Evolutionary conservation across 1,284 basidiomycete species (phyloP).

Genomic region (Singerocomus rubriflavus): DNA sequence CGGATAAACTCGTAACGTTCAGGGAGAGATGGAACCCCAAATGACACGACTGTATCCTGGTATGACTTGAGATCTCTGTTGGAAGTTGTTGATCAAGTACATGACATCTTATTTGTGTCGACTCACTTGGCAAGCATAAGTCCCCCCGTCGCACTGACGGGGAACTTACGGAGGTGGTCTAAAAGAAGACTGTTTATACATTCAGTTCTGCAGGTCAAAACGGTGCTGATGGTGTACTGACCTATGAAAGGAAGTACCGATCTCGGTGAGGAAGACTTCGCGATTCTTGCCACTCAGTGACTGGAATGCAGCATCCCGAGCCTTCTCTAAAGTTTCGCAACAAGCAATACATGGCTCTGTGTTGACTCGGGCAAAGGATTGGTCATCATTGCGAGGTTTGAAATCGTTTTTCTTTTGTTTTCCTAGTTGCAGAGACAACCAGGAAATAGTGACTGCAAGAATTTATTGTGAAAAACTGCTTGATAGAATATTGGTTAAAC

Average conservation of each 20-base stretch:
- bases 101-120: conserved; percentile 1
- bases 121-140: conserved; percentile 96
- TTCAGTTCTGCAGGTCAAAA: conserved; percentile 9
- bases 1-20: conserved; percentile 99
- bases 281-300: conserved; percentile 89
- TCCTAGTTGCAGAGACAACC: conserved; percentile 70
- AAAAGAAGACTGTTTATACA: conserved; percentile 67
- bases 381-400: conserved; percentile 93
- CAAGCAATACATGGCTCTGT: conserved; percentile 93
- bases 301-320: conserved; percentile 71
- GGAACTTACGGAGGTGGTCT: conserved; percentile 95
- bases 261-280: conserved; percentile 89
- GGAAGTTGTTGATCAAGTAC: conserved; percentile 3
- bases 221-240: conserved; percentile 30
- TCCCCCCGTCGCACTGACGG: conserved; percentile 94
- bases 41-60: conserved; percentile 86
- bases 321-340: conserved; percentile 81
- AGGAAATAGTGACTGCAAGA: conserved; percentile 58
- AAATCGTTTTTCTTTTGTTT: conserved; percentile 98
- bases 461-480: background rate
- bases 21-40: conserved; percentile 78
- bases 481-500: conserved; percentile 22
- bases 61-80: conserved; percentile 92
- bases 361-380: conserved; percentile 91
- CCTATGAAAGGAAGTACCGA: conserved; percentile 95